Evolutionary conservation across 176 grass and related monocot genomes (phyloP).

Genomic region (Oryza punctata): DNA sequence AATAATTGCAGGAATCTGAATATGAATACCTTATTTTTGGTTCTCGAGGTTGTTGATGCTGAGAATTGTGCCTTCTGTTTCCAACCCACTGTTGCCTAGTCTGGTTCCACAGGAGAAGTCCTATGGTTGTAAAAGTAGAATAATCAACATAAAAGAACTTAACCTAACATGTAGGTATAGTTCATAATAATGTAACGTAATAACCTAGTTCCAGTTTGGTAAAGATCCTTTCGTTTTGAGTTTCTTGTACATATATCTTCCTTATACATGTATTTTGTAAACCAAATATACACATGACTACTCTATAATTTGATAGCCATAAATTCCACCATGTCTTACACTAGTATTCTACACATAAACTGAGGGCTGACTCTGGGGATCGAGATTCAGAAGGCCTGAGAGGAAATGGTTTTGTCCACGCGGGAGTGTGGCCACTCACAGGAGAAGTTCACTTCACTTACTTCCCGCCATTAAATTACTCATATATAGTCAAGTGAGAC

Average conservation of each 20-base stretch:
- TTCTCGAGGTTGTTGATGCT: slow-evolving; percentile 46
- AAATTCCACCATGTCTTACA: neutral
- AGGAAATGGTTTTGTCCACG: neutral
- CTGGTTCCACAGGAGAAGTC: slow-evolving; percentile 87
- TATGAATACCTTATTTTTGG: slow-evolving; percentile 70
- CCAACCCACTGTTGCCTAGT: slow-evolving; percentile 85
- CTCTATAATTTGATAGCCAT: neutral
- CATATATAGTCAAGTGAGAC: neutral
- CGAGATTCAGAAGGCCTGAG: neutral
- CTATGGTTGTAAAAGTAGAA: slow-evolving; percentile 34
- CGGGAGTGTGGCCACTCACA: neutral
- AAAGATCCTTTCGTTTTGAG: neutral
- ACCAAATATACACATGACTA: neutral
- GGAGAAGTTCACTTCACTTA: neutral
- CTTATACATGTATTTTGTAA: neutral
- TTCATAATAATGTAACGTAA: neutral
- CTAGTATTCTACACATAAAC: neutral
- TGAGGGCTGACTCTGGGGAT: neutral
- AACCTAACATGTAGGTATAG: neutral
- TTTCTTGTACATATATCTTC: neutral
- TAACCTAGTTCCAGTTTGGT: neutral
- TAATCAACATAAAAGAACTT: neutral
- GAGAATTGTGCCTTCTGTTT: slow-evolving; percentile 49
- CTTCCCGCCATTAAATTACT: neutral
- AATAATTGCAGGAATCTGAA: neutral